Evolutionary conservation across 352 stramenopile species (phyloP), one percentile per base, ranked within the genome.

Genomic region (Thraustotheca clavata): DNA sequence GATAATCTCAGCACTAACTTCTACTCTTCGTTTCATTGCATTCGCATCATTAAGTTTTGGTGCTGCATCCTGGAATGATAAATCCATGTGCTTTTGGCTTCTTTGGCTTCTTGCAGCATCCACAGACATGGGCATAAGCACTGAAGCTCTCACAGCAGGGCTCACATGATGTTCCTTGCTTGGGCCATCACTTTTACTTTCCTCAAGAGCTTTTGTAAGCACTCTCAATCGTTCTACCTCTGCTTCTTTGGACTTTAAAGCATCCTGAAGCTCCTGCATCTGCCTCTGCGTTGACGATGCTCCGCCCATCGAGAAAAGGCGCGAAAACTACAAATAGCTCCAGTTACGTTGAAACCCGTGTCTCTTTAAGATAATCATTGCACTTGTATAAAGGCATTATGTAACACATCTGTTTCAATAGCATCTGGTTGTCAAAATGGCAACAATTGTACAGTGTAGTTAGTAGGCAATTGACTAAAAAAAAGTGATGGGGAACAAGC

Each of bases 41-140:
- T n/a, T 49, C 35, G 55, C 57, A 46, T 40, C 47, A 29, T 11
- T 38, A 32, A 22, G 57, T 46, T 36, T 54, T 24, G 43, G 43
- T 18, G n/a, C 16, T n/a, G n/a, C n/a, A n/a, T n/a, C n/a, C n/a
- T 7, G 43, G 35, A 71, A 83, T n/a, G 79, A 89, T 60, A 65
- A 74, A n/a, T n/a, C 4, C 67, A 83, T 60, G 68, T 77, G 22
- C 49, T 89, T 33, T 73, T 77, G 18, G 75, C 83, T 11, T 50
- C 92, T 80, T 61, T 95, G 86, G 27, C 95, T 68, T 9, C 81
- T 70, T 66, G 89, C 76, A 4, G 80, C 82, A 73, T 96, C 88
- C 67, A 94, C 86, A 4, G 76, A 84, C 65, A 95, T 89, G 3
- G 95, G 72, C 49, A 94, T 96, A 4, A 79, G 80, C 36, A 95